These are phyloP conservation scores for Erythrobasidium yunnanense DNA, from an alignment of 768 basidiomycete genomes.

Conservation along the genomic window DNA sequence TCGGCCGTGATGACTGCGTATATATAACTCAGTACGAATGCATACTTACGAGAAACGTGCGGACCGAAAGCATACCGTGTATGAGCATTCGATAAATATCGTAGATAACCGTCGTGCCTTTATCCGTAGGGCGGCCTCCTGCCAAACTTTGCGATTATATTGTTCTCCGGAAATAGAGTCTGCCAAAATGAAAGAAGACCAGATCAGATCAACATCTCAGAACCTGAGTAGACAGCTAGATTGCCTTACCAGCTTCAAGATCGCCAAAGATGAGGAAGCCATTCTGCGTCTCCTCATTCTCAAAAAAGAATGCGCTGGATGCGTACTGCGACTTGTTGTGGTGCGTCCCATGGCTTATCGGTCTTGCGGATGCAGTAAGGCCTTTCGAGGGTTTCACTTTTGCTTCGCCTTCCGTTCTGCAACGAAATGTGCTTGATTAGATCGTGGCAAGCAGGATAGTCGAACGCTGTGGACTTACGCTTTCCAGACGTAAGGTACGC, in stretches of 20 bases:
- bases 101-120: conserved; percentile 53
- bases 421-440: no score
- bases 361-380: conserved; percentile 52
- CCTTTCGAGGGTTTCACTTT: conserved; percentile 50
- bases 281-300: conserved; percentile 48
- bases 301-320: conserved; percentile 75
- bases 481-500: conserved; percentile 49
- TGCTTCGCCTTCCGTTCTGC: conserved; percentile 45
- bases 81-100: conserved; percentile 92
- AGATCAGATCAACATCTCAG: conserved; percentile 17
- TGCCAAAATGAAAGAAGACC: conserved; percentile 1
- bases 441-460: no score
- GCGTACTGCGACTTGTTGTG: conserved; percentile 48
- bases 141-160: conserved; percentile 65
- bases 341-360: conserved; percentile 61
- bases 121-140: conserved; percentile 64
- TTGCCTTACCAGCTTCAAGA: conserved; percentile 54
- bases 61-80: conserved; percentile 24
- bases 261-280: conserved; percentile 93
- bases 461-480: conserved; percentile 57
- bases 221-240: conserved; percentile 6
- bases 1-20: conserved; percentile 57
- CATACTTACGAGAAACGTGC: no score
- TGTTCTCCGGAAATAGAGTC: conserved; percentile 55
- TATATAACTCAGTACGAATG: not conserved